These are phyloP conservation scores for Exophiala xenobiotica DNA, from an alignment of 2,329 filamentous ascomycete species.

Conservation along the genomic window DNA sequence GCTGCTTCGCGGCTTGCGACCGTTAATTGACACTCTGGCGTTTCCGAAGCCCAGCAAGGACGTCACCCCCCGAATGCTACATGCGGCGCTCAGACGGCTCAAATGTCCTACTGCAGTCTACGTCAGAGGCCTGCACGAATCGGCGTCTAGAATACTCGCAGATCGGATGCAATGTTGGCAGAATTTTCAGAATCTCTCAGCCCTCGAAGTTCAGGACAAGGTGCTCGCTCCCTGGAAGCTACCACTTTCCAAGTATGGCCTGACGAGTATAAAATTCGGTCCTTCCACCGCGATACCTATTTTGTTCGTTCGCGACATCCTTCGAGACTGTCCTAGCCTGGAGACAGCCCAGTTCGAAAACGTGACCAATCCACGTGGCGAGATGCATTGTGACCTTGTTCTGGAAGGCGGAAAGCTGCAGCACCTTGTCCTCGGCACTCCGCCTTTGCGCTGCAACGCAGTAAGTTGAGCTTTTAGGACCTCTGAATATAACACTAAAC, in stretches of 20 bases:
- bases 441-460: no score
- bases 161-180: not conserved
- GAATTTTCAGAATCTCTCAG: conserved; percentile 2
- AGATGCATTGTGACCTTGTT: no score
- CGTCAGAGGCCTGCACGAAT: conserved; percentile 17
- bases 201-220: conserved; percentile 8
- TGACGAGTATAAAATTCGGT: conserved; percentile 10
- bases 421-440: no score
- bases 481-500: no score
- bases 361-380: no score
- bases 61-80: conserved; percentile 38
- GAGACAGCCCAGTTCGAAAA: conserved; percentile 7
- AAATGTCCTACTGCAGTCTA: conserved; percentile 37
- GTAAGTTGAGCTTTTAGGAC: no score
- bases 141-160: not conserved
- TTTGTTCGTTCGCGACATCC: not conserved
- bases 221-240: not conserved
- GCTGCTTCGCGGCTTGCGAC: conserved; percentile 48
- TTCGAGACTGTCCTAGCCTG: conserved; percentile 7
- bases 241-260: conserved; percentile 8
- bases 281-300: not conserved
- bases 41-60: conserved; percentile 46
- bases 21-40: conserved; percentile 55
- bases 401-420: no score
- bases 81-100: conserved; percentile 38